These are phyloP conservation scores for Fusarium lateritium DNA, from an alignment of 2,329 filamentous ascomycete species.

Conservation along the genomic window DNA sequence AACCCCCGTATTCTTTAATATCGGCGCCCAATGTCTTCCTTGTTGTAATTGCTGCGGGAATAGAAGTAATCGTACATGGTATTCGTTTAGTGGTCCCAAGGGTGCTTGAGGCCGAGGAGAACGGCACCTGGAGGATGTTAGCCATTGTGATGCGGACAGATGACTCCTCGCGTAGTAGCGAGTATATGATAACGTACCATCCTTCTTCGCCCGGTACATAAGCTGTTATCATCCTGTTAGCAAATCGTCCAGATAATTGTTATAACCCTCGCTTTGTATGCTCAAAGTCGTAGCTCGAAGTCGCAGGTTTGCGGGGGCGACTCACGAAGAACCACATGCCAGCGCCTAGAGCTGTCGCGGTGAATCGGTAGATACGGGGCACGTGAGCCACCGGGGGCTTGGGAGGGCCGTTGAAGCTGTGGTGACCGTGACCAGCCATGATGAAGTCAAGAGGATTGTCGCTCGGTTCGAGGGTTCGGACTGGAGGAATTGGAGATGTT, in stretches of 20 bases:
- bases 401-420: constrained; percentile 53
- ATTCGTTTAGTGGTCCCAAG: constrained; percentile 86
- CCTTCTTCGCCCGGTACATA: constrained; percentile 97
- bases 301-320: constrained; percentile 33
- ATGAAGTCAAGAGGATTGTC: constrained; percentile 29
- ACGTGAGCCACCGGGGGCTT: constrained; percentile 65
- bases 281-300: neutral
- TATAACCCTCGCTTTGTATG: neutral
- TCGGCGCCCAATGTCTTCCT: constrained; percentile 15
- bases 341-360: constrained; percentile 88
- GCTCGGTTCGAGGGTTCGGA: constrained; percentile 27
- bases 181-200: constrained; percentile 69
- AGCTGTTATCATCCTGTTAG: constrained; percentile 67
- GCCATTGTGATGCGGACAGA: neutral
- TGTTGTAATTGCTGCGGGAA: constrained; percentile 26
- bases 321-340: constrained; percentile 99
- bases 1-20: constrained; percentile 7
- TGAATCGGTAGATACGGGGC: constrained; percentile 81
- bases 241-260: constrained; percentile 12
- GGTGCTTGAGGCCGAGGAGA: constrained; percentile 93
- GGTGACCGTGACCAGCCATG: constrained; percentile 48
- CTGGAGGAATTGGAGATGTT: constrained; percentile 16
- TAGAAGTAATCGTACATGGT: constrained; percentile 32
- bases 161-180: neutral
- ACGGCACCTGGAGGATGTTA: constrained; percentile 70